Percentiles rank a stretch among this genome's conserved stretches.
Evolutionary conservation across 2,329 filamentous ascomycete genomes (phyloP).

Genomic region (Botrytis squamosa): DNA sequence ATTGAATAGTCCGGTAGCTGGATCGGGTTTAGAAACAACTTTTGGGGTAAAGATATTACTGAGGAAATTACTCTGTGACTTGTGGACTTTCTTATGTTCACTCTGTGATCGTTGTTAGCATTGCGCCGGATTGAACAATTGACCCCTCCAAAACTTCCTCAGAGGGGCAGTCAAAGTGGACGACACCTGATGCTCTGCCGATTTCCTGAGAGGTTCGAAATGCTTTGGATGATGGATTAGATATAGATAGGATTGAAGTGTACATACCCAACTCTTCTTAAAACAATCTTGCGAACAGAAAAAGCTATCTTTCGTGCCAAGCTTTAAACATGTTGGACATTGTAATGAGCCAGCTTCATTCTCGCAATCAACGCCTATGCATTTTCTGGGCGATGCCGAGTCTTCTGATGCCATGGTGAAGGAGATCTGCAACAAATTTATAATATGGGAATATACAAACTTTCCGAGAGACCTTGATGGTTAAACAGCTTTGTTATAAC

Average conservation of each 20-base stretch:
- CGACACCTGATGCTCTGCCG: neutral
- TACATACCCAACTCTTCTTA: constrained; percentile 92
- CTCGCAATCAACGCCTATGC: constrained; percentile 77
- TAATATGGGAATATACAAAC: neutral
- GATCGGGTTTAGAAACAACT: constrained; percentile 85
- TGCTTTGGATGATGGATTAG: neutral
- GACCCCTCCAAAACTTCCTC: neutral
- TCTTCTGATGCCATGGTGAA: constrained; percentile 42
- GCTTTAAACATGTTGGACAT: constrained; percentile 92
- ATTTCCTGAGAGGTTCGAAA: neutral
- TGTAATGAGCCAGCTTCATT: constrained; percentile 85
- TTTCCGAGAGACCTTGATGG: neutral
- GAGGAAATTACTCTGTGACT: constrained; percentile 73
- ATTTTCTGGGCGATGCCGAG: constrained; percentile 61
- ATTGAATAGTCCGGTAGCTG: constrained; percentile 87
- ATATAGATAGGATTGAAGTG: neutral
- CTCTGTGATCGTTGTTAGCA: constrained; percentile 49
- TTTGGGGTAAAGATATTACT: constrained; percentile 73
- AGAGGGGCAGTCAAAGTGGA: neutral
- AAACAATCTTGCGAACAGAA: constrained; percentile 99
- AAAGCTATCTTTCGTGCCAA: constrained; percentile 82
- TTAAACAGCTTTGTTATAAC: neutral
- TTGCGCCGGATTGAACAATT: constrained; percentile 18
- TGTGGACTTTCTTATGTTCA: constrained; percentile 82
- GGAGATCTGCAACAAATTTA: neutral